These are phyloP conservation scores for Adansonia rubrostipa DNA, from an alignment of 441 rosid genomes.

Conservation along the genomic window DNA sequence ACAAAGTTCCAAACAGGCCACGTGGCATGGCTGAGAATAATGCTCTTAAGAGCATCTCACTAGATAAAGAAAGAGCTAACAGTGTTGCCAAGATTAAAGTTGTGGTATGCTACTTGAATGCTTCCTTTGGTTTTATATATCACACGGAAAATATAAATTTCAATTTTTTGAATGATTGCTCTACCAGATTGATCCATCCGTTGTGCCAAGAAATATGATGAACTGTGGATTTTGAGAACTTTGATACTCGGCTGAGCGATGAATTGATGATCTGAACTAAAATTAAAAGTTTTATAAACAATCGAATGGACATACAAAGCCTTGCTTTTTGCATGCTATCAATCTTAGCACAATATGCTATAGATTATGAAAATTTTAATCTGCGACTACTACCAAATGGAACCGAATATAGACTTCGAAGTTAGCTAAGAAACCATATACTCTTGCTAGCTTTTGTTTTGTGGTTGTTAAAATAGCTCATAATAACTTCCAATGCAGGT, in stretches of 20 bases:
- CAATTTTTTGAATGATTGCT: background rate
- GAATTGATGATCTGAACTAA: background rate
- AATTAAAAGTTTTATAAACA: background rate
- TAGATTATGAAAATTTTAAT: background rate
- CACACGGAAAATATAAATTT: background rate
- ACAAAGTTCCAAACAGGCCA: slow-evolving; percentile 40
- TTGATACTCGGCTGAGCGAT: background rate
- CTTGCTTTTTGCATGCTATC: background rate
- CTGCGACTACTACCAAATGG: background rate
- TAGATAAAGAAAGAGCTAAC: slow-evolving; percentile 62
- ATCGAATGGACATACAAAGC: background rate
- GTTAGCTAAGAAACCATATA: background rate
- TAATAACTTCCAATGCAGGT: too few relatives aligned
- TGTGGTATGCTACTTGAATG: slow-evolving; percentile 55
- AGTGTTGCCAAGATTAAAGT: slow-evolving; percentile 92
- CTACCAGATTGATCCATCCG: background rate
- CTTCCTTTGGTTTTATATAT: background rate
- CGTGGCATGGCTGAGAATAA: slow-evolving; percentile 45
- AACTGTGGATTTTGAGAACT: background rate
- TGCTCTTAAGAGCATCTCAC: slow-evolving; percentile 51
- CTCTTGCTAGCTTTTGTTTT: background rate
- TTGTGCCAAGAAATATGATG: background rate
- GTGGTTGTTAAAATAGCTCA: too few relatives aligned
- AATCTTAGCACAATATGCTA: background rate
- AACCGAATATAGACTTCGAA: background rate